Percentiles rank a stretch among this genome's conserved stretches.
Evolutionary conservation across 352 stramenopile genomes (phyloP).

Genomic region (Globisporangium radiosum): DNA sequence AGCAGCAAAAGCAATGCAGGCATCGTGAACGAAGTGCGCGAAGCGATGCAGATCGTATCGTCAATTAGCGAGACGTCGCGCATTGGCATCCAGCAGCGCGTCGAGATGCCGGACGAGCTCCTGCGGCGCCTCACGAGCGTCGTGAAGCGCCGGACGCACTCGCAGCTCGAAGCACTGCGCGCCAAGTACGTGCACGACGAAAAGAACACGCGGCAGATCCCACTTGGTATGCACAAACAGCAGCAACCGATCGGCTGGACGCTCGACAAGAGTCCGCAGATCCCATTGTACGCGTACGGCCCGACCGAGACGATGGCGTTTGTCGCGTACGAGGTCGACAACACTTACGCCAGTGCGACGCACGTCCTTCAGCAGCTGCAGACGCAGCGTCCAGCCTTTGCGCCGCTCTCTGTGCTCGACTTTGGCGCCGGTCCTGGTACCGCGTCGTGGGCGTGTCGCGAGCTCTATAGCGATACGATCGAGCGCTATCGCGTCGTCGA

Average conservation of each 20-base stretch:
- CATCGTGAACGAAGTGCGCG: constrained; percentile 26
- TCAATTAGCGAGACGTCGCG: constrained; percentile 56
- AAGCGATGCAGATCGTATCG: constrained; percentile 37
- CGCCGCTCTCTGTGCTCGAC: constrained; percentile 63
- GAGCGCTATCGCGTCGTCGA: constrained; percentile 70
- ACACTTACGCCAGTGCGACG: constrained; percentile 57
- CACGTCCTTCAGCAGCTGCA: constrained; percentile 66
- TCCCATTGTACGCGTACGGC: constrained; percentile 61
- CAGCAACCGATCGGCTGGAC: constrained; percentile 57
- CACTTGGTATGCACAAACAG: constrained; percentile 73
- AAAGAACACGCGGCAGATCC: constrained; percentile 40
- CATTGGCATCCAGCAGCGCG: constrained; percentile 56
- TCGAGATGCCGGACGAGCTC: constrained; percentile 69
- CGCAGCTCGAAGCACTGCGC: constrained; percentile 64
- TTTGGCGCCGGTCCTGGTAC: constrained; percentile 73
- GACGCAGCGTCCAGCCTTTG: constrained; percentile 42
- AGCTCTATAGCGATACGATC: constrained; percentile 59
- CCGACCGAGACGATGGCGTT: constrained; percentile 69
- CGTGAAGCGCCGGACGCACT: constrained; percentile 66
- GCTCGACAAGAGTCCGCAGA: constrained; percentile 57
- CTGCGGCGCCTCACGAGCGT: constrained; percentile 51
- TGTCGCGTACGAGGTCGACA: constrained; percentile 69
- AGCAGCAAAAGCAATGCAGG: background rate
- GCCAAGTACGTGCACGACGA: constrained; percentile 45
- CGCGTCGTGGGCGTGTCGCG: constrained; percentile 67